Percentiles rank a stretch among this genome's conserved stretches.
Conservation (phyloP, 805 yeast species). For the Hanseniaspora taiwanica region DNA sequence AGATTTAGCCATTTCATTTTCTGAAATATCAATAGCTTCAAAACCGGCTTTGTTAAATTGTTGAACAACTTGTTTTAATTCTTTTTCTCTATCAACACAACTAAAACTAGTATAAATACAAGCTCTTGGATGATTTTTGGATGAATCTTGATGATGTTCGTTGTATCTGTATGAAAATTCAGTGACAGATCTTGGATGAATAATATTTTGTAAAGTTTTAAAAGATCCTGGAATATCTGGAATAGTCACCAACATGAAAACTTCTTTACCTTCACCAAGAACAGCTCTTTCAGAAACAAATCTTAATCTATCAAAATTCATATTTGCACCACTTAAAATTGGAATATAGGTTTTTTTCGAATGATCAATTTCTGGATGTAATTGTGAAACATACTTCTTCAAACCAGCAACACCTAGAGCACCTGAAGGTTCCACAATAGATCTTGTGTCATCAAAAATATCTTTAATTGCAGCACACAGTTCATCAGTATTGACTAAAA, state of each 20-base stretch:
- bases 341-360: conserved; percentile 63
- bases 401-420: conserved; percentile 93
- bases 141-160: conserved; percentile 24
- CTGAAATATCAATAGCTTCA: conserved; percentile 71
- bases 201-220: conserved; percentile 55
- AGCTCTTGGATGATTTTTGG: conserved; percentile 39
- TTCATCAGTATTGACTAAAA: conserved; percentile 80
- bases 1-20: conserved; percentile 87
- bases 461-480: conserved; percentile 95
- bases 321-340: conserved; percentile 88
- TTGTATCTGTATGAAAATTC: conserved; percentile 85
- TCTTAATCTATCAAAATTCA: conserved; percentile 93
- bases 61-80: conserved; percentile 49
- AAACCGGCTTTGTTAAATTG: conserved; percentile 52
- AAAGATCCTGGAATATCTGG: conserved; percentile 93
- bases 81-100: conserved; percentile 64
- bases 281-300: conserved; percentile 96
- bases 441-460: conserved; percentile 88
- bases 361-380: conserved; percentile 60
- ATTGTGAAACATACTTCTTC: conserved; percentile 56
- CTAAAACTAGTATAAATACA: conserved; percentile 80
- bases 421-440: conserved; percentile 93
- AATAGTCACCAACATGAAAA: conserved; percentile 75
- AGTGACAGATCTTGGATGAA: conserved; percentile 82
- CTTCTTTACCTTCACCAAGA: conserved; percentile 96